These are phyloP conservation scores for Malus hybrid DNA, from an alignment of 331 rosid species.

Conservation along the genomic window DNA sequence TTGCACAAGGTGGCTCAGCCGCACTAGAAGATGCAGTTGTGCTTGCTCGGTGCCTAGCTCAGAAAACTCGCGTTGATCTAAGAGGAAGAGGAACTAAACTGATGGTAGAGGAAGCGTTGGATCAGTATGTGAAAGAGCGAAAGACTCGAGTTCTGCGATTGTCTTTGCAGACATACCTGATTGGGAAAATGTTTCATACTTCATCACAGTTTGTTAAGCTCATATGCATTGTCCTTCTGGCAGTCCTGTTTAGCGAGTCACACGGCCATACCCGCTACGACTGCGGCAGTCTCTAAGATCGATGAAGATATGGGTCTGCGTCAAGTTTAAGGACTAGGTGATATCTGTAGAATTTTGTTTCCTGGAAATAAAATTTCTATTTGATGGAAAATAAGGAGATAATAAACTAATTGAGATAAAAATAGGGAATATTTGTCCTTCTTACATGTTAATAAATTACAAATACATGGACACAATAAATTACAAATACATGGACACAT, in stretches of 20 bases:
- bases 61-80: neutral
- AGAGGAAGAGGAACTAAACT: neutral
- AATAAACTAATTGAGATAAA: no score
- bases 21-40: constrained; percentile 53
- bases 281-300: constrained; percentile 30
- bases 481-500: no score
- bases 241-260: constrained; percentile 14
- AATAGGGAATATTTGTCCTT: no score
- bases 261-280: constrained; percentile 25
- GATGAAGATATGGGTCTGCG: neutral
- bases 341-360: no score
- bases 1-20: constrained; percentile 58
- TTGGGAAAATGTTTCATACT: constrained; percentile 22
- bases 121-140: constrained; percentile 36
- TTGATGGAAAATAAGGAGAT: no score
- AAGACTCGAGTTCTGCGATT: constrained; percentile 34
- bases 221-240: neutral
- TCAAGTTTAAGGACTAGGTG: neutral
- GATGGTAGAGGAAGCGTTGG: constrained; percentile 24
- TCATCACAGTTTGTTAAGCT: constrained; percentile 9
- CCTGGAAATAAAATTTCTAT: no score
- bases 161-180: constrained; percentile 24
- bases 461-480: no score
- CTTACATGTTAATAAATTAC: no score
- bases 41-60: constrained; percentile 42